phyloP scores from a whole-genome alignment of 495 filamentous ascomycete species.

The Neurospora intermedia region DNA sequence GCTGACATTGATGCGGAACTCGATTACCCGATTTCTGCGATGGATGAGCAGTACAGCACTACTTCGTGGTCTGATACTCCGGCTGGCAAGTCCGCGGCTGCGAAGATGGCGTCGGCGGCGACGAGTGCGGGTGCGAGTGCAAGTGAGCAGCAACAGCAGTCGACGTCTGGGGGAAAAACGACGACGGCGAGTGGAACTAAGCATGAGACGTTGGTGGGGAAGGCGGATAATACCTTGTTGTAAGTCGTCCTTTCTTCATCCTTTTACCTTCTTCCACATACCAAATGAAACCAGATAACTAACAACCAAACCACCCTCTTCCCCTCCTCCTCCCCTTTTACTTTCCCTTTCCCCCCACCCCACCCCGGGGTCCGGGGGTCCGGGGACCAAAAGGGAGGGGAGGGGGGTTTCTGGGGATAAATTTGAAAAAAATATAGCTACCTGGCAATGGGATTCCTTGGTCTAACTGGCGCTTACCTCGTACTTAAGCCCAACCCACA shows the following conservation, averaged over 20 bases:
- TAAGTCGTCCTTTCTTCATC: background rate
- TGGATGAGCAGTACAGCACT: slow-evolving; percentile 8
- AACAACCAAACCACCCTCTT: background rate
- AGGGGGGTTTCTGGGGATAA: too few species aligned
- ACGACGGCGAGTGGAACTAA: background rate
- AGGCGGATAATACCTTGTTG: background rate
- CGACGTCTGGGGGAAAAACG: too few species aligned
- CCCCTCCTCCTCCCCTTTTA: background rate
- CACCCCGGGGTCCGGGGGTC: background rate
- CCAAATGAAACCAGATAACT: background rate
- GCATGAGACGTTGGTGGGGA: too few species aligned
- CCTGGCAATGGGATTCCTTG: background rate
- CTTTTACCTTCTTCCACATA: background rate
- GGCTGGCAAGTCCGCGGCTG: background rate
- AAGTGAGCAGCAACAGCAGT: too few species aligned
- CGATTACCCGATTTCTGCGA: slow-evolving; percentile 15
- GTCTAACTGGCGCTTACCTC: background rate
- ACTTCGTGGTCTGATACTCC: background rate
- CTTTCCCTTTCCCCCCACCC: too few species aligned
- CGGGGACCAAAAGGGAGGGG: too few species aligned
- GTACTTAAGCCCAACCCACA: background rate
- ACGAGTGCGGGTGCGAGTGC: too few species aligned
- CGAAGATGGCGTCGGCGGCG: background rate
- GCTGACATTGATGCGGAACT: slow-evolving; percentile 19
- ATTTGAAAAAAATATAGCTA: background rate